phyloP scores from a whole-genome alignment of 1,139 yeast genomes.

The Hemisphaericaspora xylanilytica region DNA sequence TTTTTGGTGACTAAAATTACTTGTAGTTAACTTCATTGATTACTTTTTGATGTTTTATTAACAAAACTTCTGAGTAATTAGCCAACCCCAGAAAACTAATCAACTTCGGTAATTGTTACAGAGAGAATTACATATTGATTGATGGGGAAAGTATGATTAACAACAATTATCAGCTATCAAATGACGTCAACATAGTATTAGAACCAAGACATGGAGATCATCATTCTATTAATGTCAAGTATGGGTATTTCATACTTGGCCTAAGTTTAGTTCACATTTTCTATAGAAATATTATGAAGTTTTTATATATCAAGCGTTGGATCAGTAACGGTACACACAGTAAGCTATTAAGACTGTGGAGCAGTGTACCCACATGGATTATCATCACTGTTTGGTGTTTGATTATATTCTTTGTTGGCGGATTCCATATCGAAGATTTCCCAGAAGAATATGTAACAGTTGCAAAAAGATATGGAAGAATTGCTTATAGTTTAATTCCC shows the following conservation, averaged over 20 bases:
- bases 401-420: slow-evolving; percentile 20
- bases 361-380: slow-evolving; percentile 27
- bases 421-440: slow-evolving; percentile 22
- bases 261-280: slow-evolving; percentile 29
- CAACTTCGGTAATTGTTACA: too few species aligned
- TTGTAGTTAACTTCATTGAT: too few species aligned
- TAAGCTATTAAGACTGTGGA: slow-evolving; percentile 15
- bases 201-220: slow-evolving; percentile 28
- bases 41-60: too few species aligned
- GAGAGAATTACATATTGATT: too few species aligned
- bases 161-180: neutral
- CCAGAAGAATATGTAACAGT: slow-evolving; percentile 21
- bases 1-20: too few species aligned
- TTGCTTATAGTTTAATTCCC: slow-evolving; percentile 66
- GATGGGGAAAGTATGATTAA: neutral
- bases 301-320: slow-evolving; percentile 20
- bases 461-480: slow-evolving; percentile 51
- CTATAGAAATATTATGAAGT: slow-evolving; percentile 6
- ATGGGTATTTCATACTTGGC: slow-evolving; percentile 46
- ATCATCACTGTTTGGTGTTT: slow-evolving; percentile 32
- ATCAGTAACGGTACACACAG: slow-evolving; percentile 21
- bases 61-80: too few species aligned
- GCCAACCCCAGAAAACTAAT: too few species aligned
- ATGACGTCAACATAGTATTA: neutral
- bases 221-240: slow-evolving; percentile 40